phyloP scores from a whole-genome alignment of 2,329 filamentous ascomycete species.

The Chrysoporthe austroafricana region DNA sequence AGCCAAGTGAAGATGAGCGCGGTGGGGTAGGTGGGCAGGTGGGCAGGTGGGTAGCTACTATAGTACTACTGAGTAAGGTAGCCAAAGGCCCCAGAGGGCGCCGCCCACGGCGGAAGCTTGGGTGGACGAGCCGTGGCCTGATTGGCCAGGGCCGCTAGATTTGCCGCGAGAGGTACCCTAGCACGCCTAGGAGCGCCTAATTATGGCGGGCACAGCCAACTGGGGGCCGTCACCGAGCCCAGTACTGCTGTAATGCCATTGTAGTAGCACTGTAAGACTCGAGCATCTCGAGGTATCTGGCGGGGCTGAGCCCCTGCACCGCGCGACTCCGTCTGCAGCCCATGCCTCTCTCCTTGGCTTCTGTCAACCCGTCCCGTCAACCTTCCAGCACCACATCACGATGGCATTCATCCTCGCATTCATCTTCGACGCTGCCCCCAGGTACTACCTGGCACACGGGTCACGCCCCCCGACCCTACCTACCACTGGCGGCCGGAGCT shows the following conservation, averaged over 20 bases:
- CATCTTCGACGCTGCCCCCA: background rate
- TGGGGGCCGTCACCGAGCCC: no score
- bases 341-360: background rate
- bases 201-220: background rate
- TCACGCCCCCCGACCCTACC: background rate
- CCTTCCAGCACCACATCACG: background rate
- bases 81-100: background rate
- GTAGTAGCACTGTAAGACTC: no score
- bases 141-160: background rate
- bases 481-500: no score
- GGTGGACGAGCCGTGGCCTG: background rate
- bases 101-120: background rate
- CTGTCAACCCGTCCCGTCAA: background rate
- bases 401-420: background rate
- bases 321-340: background rate
- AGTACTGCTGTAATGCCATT: no score
- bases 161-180: conserved; percentile 1
- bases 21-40: background rate
- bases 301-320: background rate
- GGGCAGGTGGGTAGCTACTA: background rate
- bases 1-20: background rate
- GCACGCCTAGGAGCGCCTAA: background rate
- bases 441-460: background rate
- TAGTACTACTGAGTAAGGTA: no score
- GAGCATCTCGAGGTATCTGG: background rate